Evolutionary conservation across 768 basidiomycete genomes (phyloP), one percentile per base, ranked within the genome.

Genomic region (Xanthoconium stramineum): DNA sequence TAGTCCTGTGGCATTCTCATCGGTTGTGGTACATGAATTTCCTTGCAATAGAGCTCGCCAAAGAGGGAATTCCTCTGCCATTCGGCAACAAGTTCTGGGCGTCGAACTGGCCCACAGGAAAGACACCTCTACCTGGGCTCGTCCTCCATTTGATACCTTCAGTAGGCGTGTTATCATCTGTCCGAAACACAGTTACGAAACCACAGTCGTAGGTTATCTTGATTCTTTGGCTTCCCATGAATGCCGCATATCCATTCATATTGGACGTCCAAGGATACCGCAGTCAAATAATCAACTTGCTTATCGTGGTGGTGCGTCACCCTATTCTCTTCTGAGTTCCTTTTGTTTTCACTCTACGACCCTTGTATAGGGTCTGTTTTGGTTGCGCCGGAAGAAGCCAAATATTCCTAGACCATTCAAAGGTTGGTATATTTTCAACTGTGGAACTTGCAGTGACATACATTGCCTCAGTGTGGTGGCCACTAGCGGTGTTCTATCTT

Each of bases 41-140:
- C 2, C 4, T 45, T 12, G 33, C 12, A 7, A 44, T 47, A 79
- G 83, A 84, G 51, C 77, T 84, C 6, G 83, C 83, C 3, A 84
- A 84, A 59, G 83, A 83, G 62, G 83, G 83, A 0, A 71, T 84
- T n/a, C 83, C 83, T 15, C 73, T 84, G 1, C 83, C 83, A 2
- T 83, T 83, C 49, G 81, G 81, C 5, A 83, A 79, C 57, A 74
- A 70, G 24, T 80, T 84, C 61, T 83, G 81, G 83, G 83, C 83
- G 3, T 81, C 80, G 2, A 83, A 83, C 60, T 83, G 81, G 81
- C 81, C 81, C 2, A 80, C 78, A 3, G 80, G 81, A 13, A 80
- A 78, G 58, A 76, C 82, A 0, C 83, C 82, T 0, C 64, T 83
- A 24, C 80, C 81, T 0, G 83, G 80, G 0, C 73, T 84, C 7